Conservation (phyloP, 495 filamentous ascomycete species). For the Penicillium samsonianum region DNA sequence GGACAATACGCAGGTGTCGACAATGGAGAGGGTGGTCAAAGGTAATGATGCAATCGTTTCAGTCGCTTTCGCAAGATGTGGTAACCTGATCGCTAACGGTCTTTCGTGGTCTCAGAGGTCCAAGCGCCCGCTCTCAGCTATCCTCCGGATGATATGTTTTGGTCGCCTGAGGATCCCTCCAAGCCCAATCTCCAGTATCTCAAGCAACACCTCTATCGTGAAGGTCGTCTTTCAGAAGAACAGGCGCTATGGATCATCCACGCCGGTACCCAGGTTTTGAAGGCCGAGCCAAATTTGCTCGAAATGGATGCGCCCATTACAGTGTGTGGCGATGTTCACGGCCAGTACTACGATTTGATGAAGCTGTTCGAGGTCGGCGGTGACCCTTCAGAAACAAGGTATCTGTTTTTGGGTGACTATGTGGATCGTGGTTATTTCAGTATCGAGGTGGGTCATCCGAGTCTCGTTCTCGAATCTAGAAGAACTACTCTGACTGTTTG, state of each 20-base stretch:
- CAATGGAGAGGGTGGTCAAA: constrained; percentile 93
- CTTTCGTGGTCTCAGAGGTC: constrained; percentile 62
- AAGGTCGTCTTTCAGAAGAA: constrained; percentile 94
- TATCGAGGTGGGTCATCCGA: constrained; percentile 67
- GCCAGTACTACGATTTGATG: constrained; percentile 99
- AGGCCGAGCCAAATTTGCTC: constrained; percentile 87
- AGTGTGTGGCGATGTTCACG: constrained; percentile 98
- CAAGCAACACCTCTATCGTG: constrained; percentile 97
- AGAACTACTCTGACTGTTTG: constrained; percentile 11
- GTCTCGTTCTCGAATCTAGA: neutral
- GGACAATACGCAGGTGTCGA: constrained; percentile 92
- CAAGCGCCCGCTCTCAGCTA: constrained; percentile 93
- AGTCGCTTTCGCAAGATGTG: constrained; percentile 13
- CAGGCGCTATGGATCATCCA: constrained; percentile 95
- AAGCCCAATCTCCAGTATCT: constrained; percentile 93
- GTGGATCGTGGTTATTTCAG: constrained; percentile 98
- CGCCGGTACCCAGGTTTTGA: constrained; percentile 78
- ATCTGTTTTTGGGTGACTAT: constrained; percentile 97
- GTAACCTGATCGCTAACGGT: constrained; percentile 20
- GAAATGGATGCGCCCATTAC: constrained; percentile 99
- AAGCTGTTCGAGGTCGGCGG: constrained; percentile 99
- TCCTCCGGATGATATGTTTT: constrained; percentile 80
- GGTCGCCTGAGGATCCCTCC: constrained; percentile 72
- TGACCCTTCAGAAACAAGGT: constrained; percentile 92
- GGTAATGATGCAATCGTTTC: constrained; percentile 54